Conservation (phyloP, 2,329 filamentous ascomycete species). For the Tolypocladium guangdongense region DNA sequence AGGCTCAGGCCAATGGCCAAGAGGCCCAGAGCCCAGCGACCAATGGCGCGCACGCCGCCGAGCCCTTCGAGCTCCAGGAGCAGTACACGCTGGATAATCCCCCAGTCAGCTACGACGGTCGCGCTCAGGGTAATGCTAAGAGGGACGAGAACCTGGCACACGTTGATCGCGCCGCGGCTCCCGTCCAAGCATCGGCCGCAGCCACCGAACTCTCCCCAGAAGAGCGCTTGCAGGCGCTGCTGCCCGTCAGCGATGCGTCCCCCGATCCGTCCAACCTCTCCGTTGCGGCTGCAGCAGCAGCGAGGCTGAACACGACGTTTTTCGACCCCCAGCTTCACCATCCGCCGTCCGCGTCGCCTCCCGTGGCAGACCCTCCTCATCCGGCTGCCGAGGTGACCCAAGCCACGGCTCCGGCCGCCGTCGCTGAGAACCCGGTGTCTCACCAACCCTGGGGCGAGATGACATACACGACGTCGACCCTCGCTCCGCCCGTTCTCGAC, state of each 20-base stretch:
- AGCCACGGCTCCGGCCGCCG: constrained; percentile 10
- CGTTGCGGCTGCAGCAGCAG: constrained; percentile 45
- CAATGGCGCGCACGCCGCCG: constrained; percentile 14
- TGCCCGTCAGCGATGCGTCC: constrained; percentile 23
- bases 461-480: constrained; percentile 31
- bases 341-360: constrained; percentile 17
- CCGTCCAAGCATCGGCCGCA: constrained; percentile 13
- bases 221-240: constrained; percentile 38
- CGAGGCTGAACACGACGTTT: constrained; percentile 41
- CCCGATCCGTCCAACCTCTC: constrained; percentile 39
- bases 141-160: constrained; percentile 9
- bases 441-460: constrained; percentile 42
- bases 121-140: constrained; percentile 11
- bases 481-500: constrained; percentile 19
- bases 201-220: constrained; percentile 30
- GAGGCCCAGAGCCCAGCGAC: constrained; percentile 17
- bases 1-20: constrained; percentile 17
- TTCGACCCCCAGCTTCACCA: constrained; percentile 39
- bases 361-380: constrained; percentile 6
- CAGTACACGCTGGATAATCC: constrained; percentile 49
- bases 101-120: constrained; percentile 35
- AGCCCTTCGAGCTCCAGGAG: constrained; percentile 44
- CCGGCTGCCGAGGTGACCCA: constrained; percentile 2
- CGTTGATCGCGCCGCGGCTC: constrained; percentile 3
- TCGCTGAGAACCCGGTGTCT: neutral